These are phyloP conservation scores for Cadophora malorum DNA, from an alignment of 2,329 filamentous ascomycete species.

Conservation along the genomic window DNA sequence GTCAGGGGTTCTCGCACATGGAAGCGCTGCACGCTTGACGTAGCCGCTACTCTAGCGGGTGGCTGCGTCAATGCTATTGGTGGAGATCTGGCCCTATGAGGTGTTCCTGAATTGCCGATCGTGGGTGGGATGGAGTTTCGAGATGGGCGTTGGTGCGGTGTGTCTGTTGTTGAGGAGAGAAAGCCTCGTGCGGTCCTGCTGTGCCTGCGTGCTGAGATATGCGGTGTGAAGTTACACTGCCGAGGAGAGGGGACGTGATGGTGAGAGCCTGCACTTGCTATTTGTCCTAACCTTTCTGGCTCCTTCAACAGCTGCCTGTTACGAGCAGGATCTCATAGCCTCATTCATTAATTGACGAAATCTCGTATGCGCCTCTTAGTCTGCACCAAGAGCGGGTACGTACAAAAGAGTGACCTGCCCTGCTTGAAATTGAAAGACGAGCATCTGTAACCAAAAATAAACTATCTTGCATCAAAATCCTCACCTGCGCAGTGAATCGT, in stretches of 20 bases:
- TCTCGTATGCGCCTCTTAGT: constrained; percentile 17
- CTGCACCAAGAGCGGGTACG: constrained; percentile 9
- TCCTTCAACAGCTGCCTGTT: not conserved
- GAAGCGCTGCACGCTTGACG: constrained; percentile 4
- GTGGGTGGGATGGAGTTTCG: not conserved
- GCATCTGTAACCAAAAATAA: constrained; percentile 12
- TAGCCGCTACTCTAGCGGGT: constrained; percentile 8
- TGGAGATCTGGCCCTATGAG: constrained; percentile 17
- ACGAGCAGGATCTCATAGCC: not conserved
- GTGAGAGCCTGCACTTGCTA: not conserved
- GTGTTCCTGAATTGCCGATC: constrained; percentile 19
- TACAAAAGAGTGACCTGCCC: not conserved
- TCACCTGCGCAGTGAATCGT: not conserved
- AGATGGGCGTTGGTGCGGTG: not conserved
- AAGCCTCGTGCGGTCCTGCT: not conserved
- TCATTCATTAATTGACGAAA: not conserved
- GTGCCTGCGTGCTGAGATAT: constrained; percentile 2
- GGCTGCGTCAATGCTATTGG: not conserved
- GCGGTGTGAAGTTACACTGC: not conserved
- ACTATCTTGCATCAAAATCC: not conserved
- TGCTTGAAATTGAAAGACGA: not conserved
- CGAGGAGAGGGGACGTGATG: not conserved
- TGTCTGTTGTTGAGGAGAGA: not conserved
- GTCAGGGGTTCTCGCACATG: constrained; percentile 16
- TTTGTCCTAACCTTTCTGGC: not conserved